These are phyloP conservation scores for Collybia sp. DNA, from an alignment of 768 basidiomycete genomes.

Conservation along the genomic window DNA sequence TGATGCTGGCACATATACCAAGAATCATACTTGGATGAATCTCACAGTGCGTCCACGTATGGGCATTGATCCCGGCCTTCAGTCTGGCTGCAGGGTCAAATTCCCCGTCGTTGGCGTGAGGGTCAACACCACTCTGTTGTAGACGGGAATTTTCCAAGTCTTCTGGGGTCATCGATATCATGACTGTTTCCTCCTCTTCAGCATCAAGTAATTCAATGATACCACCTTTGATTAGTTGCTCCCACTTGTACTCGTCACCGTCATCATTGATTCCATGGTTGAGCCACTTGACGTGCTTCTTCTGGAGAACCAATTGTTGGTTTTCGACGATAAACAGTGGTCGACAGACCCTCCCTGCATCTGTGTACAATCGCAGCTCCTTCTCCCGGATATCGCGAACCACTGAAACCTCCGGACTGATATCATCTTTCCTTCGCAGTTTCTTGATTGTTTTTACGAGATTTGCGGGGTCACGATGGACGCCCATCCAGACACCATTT, in stretches of 20 bases:
- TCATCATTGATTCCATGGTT: constrained; percentile 53
- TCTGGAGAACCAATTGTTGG: constrained; percentile 78
- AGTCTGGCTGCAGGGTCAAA: constrained; percentile 86
- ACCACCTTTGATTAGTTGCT: constrained; percentile 78
- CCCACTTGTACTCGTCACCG: constrained; percentile 76
- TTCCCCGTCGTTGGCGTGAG: constrained; percentile 57
- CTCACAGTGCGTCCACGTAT: constrained; percentile 98
- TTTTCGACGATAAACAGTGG: constrained; percentile 96
- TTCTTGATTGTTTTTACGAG: constrained; percentile 92
- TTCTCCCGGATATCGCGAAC: constrained; percentile 97
- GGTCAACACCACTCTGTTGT: constrained; percentile 54
- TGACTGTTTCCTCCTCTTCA: constrained; percentile 98
- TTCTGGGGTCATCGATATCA: constrained; percentile 99
- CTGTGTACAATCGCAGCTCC: constrained; percentile 92
- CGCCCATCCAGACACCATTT: constrained; percentile 99
- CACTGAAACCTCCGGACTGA: constrained; percentile 93
- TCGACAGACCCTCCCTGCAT: constrained; percentile 94
- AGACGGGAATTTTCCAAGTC: constrained; percentile 84
- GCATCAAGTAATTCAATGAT: constrained; percentile 94
- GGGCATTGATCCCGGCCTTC: constrained; percentile 78
- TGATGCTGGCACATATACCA: constrained; percentile 97
- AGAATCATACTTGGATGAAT: constrained; percentile 99
- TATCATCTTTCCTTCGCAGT: constrained; percentile 89
- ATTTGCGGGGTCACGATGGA: constrained; percentile 91
- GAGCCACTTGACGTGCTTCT: constrained; percentile 79